Evolutionary conservation across 225 moss, liverwort and hornwort genomes (phyloP).

Genomic region (Straminergon stramineum): DNA sequence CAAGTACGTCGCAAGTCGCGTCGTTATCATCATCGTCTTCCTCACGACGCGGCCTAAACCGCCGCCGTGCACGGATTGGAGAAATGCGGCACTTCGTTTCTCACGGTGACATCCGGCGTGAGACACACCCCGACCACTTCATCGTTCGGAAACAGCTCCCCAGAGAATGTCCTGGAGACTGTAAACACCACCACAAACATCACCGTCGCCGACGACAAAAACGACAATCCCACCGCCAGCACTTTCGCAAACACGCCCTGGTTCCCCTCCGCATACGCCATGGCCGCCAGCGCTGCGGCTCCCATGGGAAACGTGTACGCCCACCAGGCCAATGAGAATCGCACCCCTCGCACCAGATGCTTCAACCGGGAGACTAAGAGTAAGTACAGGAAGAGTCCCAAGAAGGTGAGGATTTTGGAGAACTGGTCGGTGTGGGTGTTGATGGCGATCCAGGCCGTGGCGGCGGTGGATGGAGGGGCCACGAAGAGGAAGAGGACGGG

Average conservation of each 20-base stretch:
- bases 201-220: constrained; percentile 16
- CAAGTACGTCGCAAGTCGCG: not conserved
- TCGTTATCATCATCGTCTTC: not conserved
- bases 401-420: constrained; percentile 30
- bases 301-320: constrained; percentile 50
- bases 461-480: constrained; percentile 36
- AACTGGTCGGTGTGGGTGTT: constrained; percentile 5
- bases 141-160: constrained; percentile 26
- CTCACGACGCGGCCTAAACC: not conserved
- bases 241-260: not conserved
- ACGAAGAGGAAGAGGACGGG: constrained; percentile 50
- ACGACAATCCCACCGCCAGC: constrained; percentile 8
- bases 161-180: not conserved
- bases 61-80: not conserved
- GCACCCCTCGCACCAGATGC: constrained; percentile 19
- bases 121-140: constrained; percentile 32
- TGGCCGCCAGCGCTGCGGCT: constrained; percentile 14
- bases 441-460: constrained; percentile 39
- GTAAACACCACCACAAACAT: constrained; percentile 19
- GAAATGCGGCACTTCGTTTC: constrained; percentile 11
- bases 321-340: constrained; percentile 59
- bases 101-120: constrained; percentile 18
- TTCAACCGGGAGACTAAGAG: constrained; percentile 12
- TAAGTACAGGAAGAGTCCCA: constrained; percentile 32
- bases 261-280: constrained; percentile 10